Conservation (phyloP, 202 grass and related monocot genomes). For the Setaria viridis region DNA sequence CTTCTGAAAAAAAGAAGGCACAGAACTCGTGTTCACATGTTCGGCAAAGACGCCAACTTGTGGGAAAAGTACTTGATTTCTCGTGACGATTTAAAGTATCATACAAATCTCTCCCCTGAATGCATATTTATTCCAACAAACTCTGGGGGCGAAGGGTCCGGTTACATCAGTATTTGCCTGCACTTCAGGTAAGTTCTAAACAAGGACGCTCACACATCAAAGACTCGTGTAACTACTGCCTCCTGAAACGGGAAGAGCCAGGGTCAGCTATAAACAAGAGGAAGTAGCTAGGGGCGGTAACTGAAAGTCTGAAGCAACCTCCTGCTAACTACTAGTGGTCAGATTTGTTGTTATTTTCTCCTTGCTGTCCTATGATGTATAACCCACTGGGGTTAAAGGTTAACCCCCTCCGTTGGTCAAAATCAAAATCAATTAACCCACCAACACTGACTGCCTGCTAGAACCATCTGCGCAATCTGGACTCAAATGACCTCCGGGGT, state of each 20-base stretch:
- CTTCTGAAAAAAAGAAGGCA: no score
- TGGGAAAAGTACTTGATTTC: background rate
- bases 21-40: background rate
- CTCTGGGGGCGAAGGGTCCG: background rate
- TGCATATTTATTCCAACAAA: slow-evolving; percentile 27
- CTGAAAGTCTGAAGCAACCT: slow-evolving; percentile 32
- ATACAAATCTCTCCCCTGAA: slow-evolving; percentile 3
- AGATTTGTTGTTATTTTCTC: slow-evolving; percentile 22
- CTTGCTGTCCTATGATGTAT: slow-evolving; percentile 44
- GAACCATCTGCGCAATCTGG: slow-evolving; percentile 65
- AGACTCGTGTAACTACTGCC: slow-evolving; percentile 21
- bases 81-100: background rate
- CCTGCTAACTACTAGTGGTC: slow-evolving; percentile 35
- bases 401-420: slow-evolving; percentile 41
- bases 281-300: slow-evolving; percentile 19
- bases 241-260: slow-evolving; percentile 23
- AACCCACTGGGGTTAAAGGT: slow-evolving; percentile 34
- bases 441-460: slow-evolving; percentile 25
- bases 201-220: slow-evolving; percentile 28
- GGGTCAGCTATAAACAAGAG: slow-evolving; percentile 55
- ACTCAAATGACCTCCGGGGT: slow-evolving; percentile 53
- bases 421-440: slow-evolving; percentile 33
- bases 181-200: slow-evolving; percentile 21
- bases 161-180: slow-evolving; percentile 34
- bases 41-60: background rate